Conservation (phyloP, 768 basidiomycete species). For the Lactarius vividus region DNA sequence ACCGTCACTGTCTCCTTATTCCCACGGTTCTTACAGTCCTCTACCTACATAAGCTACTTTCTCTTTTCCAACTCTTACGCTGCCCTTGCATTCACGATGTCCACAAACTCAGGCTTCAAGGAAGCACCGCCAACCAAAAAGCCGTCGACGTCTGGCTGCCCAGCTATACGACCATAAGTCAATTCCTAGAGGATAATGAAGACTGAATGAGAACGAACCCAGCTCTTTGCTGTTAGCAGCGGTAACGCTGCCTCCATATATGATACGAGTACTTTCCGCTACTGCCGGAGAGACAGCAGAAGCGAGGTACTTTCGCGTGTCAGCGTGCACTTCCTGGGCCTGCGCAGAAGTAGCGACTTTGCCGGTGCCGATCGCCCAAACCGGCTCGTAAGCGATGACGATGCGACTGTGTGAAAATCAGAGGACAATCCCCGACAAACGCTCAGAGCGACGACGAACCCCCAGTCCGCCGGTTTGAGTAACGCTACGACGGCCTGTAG, state of each 20-base stretch:
- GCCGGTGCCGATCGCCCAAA: conserved; percentile 99
- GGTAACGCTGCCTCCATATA: conserved; percentile 95
- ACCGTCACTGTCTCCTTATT: conserved; percentile 27
- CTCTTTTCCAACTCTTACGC: conserved; percentile 13
- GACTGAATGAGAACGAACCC: conserved; percentile 46
- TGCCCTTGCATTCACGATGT: conserved; percentile 77
- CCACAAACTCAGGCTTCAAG: conserved; percentile 93
- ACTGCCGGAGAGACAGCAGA: conserved; percentile 63
- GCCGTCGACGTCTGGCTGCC: conserved; percentile 85
- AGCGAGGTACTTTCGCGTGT: conserved; percentile 73
- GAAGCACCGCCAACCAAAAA: conserved; percentile 99
- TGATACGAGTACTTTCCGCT: conserved; percentile 75
- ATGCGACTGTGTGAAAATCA: conserved; percentile 55
- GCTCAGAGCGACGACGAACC: conserved; percentile 44
- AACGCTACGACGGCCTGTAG: conserved; percentile 69
- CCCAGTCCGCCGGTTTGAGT: conserved; percentile 71
- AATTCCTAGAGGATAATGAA: conserved; percentile 1
- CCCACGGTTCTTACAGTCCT: neutral
- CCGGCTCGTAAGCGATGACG: conserved; percentile 95
- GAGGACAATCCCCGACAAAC: neutral
- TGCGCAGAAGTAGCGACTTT: conserved; percentile 90
- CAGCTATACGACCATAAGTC: conserved; percentile 43
- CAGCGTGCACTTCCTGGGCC: conserved; percentile 88
- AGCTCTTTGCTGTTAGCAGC: conserved; percentile 88
- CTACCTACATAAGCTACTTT: neutral